phyloP scores from a whole-genome alignment of 2,329 filamentous ascomycete genomes.

The Beauveria australis region DNA sequence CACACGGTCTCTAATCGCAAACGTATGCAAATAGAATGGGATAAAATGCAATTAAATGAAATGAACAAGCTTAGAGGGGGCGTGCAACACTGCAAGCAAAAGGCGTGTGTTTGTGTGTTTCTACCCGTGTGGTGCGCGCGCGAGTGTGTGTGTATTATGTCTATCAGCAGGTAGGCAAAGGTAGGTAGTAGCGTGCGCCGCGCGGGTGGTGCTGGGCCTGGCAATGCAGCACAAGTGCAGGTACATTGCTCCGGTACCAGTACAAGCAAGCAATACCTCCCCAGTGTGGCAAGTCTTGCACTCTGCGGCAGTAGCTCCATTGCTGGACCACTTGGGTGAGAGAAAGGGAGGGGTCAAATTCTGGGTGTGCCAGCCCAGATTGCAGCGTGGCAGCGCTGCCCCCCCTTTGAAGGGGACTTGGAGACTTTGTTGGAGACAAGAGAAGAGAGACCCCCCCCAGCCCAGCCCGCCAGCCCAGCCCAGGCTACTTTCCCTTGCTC shows the following conservation, averaged over 20 bases:
- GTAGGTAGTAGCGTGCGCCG: not conserved
- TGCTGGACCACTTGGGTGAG: not conserved
- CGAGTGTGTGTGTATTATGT: conserved; percentile 1
- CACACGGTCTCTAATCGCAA: not conserved
- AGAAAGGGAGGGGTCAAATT: too few species aligned
- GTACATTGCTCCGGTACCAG: conserved; percentile 1
- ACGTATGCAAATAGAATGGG: not conserved
- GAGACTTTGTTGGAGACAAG: not conserved
- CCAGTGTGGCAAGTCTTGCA: not conserved
- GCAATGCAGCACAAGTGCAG: not conserved
- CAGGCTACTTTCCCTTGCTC: not conserved
- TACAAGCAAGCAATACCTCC: not conserved
- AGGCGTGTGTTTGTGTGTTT: conserved; percentile 5
- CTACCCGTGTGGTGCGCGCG: not conserved
- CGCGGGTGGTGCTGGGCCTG: not conserved
- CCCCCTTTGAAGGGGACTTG: not conserved
- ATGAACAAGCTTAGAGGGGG: not conserved
- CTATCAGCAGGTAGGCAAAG: not conserved
- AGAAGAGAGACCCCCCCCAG: not conserved
- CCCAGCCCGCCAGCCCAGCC: not conserved
- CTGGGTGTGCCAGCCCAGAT: conserved; percentile 4
- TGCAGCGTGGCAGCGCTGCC: conserved; percentile 9
- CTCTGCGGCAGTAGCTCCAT: conserved; percentile 4
- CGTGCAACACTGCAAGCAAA: not conserved
- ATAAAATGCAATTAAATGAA: not conserved